Base-by-base conservation (phyloP, 2,329 filamentous ascomycete genomes). In the Eurotiales sp. region DNA sequence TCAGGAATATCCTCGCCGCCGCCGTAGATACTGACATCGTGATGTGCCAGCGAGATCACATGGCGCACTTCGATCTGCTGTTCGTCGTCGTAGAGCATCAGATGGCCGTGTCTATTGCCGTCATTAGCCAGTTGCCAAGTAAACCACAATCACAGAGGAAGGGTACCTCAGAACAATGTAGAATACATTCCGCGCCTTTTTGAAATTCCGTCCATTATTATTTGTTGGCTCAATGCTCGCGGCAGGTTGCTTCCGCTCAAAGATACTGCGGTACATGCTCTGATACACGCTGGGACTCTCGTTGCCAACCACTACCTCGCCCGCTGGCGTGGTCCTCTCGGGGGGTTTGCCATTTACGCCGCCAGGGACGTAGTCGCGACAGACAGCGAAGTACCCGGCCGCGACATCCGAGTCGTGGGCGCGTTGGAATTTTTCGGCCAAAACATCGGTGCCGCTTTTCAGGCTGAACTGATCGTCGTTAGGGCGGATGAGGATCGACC, bases 11-110 rank as follows among this genome's bases (percentile, higher is more conserved):
- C 72, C 12, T 86, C 84, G 51, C 84, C 87, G 23, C 90, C 92
- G 6, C 86, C 88, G 69, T 91, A 93, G 62, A 97, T 83, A 60
- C 85, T 87, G 51, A 97, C 81, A 58, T 72, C 64, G 71, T 97
- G 90, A 62, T 96, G 87, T 29, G 89, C 87, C 8, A 99, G 80
- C 0, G 91, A 96, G 51, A 99, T 89, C 50, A 99, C 93, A 72
- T 97, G 90, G 56, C 92, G 87, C 14, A 99, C 93, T 71, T 99
- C 93, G 60, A 96, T 79, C 69, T 97, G 91, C 60, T 95, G 90
- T 48, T 90, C 85, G 64, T 97, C 91, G 66, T 99, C 93, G 69
- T 96, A 99, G 8, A 99, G 83, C 89, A 99, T 96, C 46, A 99
- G 75, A 66, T 97, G 91, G 32, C 92, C 91, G 70, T 96, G 91